Evolutionary conservation across 2,329 filamentous ascomycete genomes (phyloP).

Genomic region (Colletotrichum sp.): DNA sequence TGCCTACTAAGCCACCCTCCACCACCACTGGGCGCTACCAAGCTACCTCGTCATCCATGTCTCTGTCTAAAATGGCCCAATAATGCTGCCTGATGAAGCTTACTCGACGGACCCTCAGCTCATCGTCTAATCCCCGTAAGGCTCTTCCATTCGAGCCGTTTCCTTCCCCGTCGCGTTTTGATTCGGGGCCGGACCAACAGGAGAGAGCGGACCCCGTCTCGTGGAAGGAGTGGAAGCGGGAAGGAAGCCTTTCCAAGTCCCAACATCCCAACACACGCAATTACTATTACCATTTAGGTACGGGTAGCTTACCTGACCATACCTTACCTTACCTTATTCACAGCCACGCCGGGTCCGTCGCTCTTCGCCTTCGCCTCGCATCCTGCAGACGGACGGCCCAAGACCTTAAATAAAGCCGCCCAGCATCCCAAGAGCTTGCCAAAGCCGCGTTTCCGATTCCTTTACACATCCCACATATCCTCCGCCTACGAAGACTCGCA

Average conservation of each 20-base stretch:
- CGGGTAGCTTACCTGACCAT: background rate
- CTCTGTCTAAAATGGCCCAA: background rate
- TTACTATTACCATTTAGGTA: background rate
- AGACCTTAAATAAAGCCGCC: background rate
- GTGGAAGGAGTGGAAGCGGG: background rate
- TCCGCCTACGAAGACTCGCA: background rate
- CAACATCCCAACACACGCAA: background rate
- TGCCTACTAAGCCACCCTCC: conserved; percentile 17
- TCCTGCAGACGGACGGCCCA: background rate
- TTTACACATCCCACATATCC: background rate
- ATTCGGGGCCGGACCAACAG: background rate
- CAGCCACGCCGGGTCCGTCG: background rate
- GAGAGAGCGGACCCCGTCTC: background rate
- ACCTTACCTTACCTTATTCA: background rate
- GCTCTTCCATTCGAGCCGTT: background rate
- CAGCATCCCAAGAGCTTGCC: background rate
- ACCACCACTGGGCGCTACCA: background rate
- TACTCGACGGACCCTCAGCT: background rate
- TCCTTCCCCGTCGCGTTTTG: background rate
- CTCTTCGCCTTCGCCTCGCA: background rate
- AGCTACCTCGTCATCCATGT: background rate
- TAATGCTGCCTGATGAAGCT: background rate
- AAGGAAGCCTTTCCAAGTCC: background rate
- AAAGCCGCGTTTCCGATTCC: background rate
- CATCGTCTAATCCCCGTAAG: background rate